Evolutionary conservation across 2,329 filamentous ascomycete genomes (phyloP), one percentile per base, ranked within the genome.

Genomic region (Leptosphaerulina australis): DNA sequence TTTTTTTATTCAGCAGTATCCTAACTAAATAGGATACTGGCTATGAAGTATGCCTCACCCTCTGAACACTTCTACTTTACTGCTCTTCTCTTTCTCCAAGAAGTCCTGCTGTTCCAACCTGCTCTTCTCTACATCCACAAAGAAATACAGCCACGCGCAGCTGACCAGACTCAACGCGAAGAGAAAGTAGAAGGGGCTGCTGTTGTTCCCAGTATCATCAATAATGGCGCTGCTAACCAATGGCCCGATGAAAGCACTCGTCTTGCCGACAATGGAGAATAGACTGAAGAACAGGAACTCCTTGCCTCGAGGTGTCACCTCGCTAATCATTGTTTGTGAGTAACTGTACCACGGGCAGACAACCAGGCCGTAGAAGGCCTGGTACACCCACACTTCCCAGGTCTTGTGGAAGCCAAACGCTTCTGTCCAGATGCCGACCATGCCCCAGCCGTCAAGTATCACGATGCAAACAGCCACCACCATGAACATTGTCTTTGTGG

Each of bases 271-370:
- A 59, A 88, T 86, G 54, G 81, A 84, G 71, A 88, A 88, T 1
- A 88, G 70, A 36, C 79, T 82, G 77, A 88, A 89, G 76, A 88
- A 88, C 9, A 88, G 73, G 60, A 87, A 88, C 58, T 88, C 86
- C 61, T 87, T 84, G 28, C 85, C 85, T 5, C 83, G 77, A 0
- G 86, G 86, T 0, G 85, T 87, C 2, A 88, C 84, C 59, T 87
- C 86, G 2, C 81, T 83, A 58, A 88, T 88, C 80, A 88, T 85
- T 60, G 85, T 88, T 65, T 88, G 85, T 0, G 80, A 83, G 69
- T 88, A 88, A 37, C 82, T 84, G 68, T 88, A 88, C 85, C 85
- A 88, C 0, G 85, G 85, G 55, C 85, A 87, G 5, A 88, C 82
- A 36, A 87, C 79, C 1, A 88, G 74, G 0, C 86, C 85, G 59